A percentile compares a stretch with the other conserved stretches of the same genome.
Evolutionary conservation across 495 filamentous ascomycete genomes (phyloP).

Genomic region (Neurospora pannonica): DNA sequence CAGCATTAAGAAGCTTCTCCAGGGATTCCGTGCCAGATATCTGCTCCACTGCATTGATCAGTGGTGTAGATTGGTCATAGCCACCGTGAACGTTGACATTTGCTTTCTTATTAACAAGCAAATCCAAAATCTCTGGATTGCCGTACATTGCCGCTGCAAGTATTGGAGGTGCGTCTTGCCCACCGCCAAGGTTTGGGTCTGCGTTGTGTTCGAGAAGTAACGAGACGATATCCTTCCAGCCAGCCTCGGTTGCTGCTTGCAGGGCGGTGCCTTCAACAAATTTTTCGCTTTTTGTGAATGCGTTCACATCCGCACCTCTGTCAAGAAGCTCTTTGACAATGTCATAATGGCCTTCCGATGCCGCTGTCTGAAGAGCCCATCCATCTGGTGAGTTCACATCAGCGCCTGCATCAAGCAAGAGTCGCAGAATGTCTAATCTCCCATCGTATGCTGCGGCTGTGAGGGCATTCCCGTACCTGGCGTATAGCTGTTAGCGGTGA

Average conservation of each 20-base stretch:
- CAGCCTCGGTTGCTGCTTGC: conserved; percentile 21
- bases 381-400: conserved; percentile 1
- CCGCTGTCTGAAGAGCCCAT: conserved; percentile 23
- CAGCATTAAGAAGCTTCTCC: conserved; percentile 1
- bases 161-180: conserved; percentile 19
- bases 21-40: background rate
- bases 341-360: conserved; percentile 22
- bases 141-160: conserved; percentile 16
- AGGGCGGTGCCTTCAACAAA: conserved; percentile 17
- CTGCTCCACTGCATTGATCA: background rate
- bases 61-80: background rate
- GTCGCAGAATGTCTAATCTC: background rate
- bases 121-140: conserved; percentile 19
- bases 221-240: conserved; percentile 18
- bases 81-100: conserved; percentile 16
- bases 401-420: background rate
- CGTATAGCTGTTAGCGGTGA: background rate
- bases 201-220: conserved; percentile 23
- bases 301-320: conserved; percentile 24
- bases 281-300: conserved; percentile 9
- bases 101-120: conserved; percentile 14
- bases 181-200: conserved; percentile 20
- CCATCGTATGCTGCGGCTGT: background rate
- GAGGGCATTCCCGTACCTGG: background rate
- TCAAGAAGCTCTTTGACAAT: conserved; percentile 22